Evolutionary conservation across 2,329 filamentous ascomycete species (phyloP).

Genomic region (Arthrobotrys megalospora): DNA sequence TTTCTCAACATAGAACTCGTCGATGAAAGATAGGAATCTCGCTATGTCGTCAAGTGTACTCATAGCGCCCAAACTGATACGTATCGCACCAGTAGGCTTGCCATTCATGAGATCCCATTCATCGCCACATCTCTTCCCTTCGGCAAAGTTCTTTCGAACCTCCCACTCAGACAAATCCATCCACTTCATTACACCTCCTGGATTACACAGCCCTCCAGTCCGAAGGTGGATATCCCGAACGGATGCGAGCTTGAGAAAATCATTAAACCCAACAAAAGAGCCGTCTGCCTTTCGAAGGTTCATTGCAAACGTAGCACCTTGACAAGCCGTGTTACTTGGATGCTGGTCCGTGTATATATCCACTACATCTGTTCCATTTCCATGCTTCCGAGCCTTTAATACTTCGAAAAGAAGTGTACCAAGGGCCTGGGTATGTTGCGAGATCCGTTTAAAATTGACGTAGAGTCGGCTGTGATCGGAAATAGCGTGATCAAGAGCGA

Average conservation of each 20-base stretch:
- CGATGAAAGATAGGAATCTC: conserved; percentile 79
- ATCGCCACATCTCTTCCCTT: conserved; percentile 85
- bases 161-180: conserved; percentile 84
- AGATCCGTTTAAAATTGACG: conserved; percentile 78
- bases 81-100: conserved; percentile 88
- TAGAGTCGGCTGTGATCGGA: conserved; percentile 79
- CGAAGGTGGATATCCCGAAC: conserved; percentile 86
- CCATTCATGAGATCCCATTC: conserved; percentile 86
- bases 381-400: conserved; percentile 76
- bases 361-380: conserved; percentile 78
- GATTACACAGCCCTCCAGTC: conserved; percentile 92
- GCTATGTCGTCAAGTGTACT: conserved; percentile 83
- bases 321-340: conserved; percentile 67
- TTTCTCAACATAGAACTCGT: conserved; percentile 76
- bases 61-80: conserved; percentile 91
- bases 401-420: conserved; percentile 74
- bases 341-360: conserved; percentile 73
- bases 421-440: conserved; percentile 79
- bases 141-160: conserved; percentile 85
- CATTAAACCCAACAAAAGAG: conserved; percentile 82
- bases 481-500: conserved; percentile 84
- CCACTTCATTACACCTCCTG: conserved; percentile 83
- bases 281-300: conserved; percentile 80
- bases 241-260: conserved; percentile 88
- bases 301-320: conserved; percentile 86